Conservation (phyloP, 257 asterid species). For the Coffea canephora region DNA sequence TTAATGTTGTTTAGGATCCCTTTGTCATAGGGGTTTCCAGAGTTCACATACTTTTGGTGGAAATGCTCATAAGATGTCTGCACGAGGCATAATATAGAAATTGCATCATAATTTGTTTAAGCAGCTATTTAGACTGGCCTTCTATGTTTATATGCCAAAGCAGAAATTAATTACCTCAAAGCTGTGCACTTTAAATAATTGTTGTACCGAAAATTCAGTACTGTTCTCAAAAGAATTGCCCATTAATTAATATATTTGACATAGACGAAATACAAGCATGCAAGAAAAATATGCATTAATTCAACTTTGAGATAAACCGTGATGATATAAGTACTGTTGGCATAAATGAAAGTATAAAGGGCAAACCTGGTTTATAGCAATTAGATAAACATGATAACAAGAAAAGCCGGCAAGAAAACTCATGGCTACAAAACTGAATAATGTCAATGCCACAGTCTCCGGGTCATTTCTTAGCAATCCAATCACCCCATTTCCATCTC, state of each 20-base stretch:
- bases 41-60: slow-evolving; percentile 15
- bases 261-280: too few relatives aligned
- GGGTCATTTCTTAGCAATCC: slow-evolving; percentile 16
- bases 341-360: background rate
- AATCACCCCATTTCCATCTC: slow-evolving; percentile 9
- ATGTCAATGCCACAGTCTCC: slow-evolving; percentile 24
- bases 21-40: slow-evolving; percentile 21
- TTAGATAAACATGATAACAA: slow-evolving; percentile 32
- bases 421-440: slow-evolving; percentile 18
- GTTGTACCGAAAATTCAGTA: too few relatives aligned
- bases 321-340: too few relatives aligned
- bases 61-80: slow-evolving; percentile 37
- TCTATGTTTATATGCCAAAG: too few relatives aligned
- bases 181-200: too few relatives aligned
- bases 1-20: slow-evolving; percentile 25
- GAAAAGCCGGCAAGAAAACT: slow-evolving; percentile 20
- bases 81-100: background rate
- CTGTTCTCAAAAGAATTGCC: background rate
- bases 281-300: background rate
- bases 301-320: background rate
- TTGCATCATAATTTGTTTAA: background rate
- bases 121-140: too few relatives aligned
- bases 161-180: too few relatives aligned
- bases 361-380: slow-evolving; percentile 27
- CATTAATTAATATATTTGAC: background rate